Evolutionary conservation across 768 basidiomycete species (phyloP).

Genomic region (Hericium alpestre): DNA sequence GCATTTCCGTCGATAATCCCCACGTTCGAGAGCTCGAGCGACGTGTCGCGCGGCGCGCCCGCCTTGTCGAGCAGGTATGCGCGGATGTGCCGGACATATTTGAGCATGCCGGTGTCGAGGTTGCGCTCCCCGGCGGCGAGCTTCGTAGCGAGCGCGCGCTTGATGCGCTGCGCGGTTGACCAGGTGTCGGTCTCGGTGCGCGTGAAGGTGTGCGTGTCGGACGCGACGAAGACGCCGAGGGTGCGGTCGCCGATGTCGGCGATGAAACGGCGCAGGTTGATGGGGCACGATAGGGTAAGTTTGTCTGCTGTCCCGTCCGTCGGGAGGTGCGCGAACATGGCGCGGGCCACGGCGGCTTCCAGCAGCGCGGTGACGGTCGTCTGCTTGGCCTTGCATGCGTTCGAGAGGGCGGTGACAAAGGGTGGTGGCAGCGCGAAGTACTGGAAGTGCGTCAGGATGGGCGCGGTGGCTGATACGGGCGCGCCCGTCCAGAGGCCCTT

Average conservation of each 20-base stretch:
- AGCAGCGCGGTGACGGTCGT: not conserved
- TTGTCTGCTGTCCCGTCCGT: not conserved
- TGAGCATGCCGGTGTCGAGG: not conserved
- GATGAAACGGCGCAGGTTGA: slow-evolving; percentile 1
- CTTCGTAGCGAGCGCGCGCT: not conserved
- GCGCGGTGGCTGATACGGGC: not conserved
- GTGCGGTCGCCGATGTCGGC: not conserved
- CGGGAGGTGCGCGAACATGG: not conserved
- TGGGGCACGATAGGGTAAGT: not conserved
- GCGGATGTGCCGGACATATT: not conserved
- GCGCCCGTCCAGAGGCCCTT: not conserved
- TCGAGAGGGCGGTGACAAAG: not conserved
- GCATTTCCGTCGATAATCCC: not conserved
- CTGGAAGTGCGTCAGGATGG: not conserved
- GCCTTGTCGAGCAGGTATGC: not conserved
- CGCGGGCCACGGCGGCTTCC: not conserved
- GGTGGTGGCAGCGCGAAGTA: not conserved
- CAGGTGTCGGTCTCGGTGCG: not conserved
- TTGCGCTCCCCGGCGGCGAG: not conserved
- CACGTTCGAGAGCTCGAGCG: not conserved
- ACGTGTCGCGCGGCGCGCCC: not conserved
- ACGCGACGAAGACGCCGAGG: not conserved
- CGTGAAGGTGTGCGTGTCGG: not conserved
- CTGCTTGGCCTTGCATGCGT: not conserved
- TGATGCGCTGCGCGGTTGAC: not conserved